Percentiles rank a stretch among this genome's conserved stretches.
Evolutionary conservation across 2,329 filamentous ascomycete genomes (phyloP).

Genomic region (Ophiocordyceps camponoti-saundersi): DNA sequence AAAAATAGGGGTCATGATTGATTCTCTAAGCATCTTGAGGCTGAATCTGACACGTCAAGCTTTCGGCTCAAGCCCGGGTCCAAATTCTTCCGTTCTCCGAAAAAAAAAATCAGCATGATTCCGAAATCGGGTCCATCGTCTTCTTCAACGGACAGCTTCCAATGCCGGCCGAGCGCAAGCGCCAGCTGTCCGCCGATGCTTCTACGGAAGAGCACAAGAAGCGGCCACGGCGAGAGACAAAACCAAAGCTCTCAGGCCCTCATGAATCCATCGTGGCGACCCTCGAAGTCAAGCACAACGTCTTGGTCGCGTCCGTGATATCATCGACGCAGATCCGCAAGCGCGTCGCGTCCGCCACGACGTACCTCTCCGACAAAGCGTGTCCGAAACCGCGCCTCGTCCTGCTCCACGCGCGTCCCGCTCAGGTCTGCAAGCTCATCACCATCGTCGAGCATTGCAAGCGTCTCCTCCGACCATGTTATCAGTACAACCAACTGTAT

Average conservation of each 20-base stretch:
- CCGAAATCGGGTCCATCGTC: neutral
- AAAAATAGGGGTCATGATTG: neutral
- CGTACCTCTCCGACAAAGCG: conserved; percentile 19
- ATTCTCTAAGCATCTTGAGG: neutral
- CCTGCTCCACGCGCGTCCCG: conserved; percentile 32
- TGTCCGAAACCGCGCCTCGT: conserved; percentile 15
- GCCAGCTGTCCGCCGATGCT: conserved; percentile 1
- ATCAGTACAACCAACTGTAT: conserved; percentile 40
- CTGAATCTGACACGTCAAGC: neutral
- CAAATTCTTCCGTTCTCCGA: neutral
- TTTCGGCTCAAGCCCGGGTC: neutral
- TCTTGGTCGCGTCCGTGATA: conserved; percentile 36
- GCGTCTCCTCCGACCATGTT: conserved; percentile 34
- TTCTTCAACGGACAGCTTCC: neutral
- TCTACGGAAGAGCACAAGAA: conserved; percentile 1
- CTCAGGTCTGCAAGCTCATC: conserved; percentile 46
- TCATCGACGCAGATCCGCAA: conserved; percentile 43
- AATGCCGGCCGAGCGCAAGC: conserved; percentile 1
- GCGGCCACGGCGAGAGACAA: conserved; percentile 2
- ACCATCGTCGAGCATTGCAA: conserved; percentile 51
- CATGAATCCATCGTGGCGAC: conserved; percentile 25
- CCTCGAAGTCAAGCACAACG: conserved; percentile 27
- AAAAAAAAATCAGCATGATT: too few relatives aligned
- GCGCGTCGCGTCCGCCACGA: conserved; percentile 27
- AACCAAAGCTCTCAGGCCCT: conserved; percentile 14